Conservation (phyloP, 345 rosid genomes). For the Hibiscus trionum region DNA sequence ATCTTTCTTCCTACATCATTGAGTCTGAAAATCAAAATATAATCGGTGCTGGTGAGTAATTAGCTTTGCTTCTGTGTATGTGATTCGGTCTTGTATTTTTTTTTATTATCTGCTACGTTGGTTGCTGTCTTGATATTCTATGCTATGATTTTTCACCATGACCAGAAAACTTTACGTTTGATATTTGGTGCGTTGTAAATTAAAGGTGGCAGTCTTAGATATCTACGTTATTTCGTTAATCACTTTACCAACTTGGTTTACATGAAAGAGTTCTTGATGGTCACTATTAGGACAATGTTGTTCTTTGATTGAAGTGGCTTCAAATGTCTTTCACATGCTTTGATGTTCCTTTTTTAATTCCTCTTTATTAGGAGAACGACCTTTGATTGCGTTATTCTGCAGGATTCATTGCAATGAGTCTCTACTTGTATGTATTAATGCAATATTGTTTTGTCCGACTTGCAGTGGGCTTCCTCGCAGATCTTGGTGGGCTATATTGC, state of each 20-base stretch:
- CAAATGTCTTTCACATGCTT: neutral
- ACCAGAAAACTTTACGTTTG: neutral
- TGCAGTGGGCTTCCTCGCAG: conserved; percentile 97
- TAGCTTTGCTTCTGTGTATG: conserved; percentile 4
- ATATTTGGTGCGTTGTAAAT: neutral
- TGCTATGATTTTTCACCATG: neutral
- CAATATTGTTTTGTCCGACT: conserved; percentile 11
- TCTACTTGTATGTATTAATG: neutral
- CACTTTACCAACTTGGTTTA: neutral
- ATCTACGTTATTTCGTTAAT: neutral
- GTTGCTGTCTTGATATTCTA: neutral
- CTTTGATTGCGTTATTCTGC: neutral
- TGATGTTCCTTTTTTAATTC: neutral
- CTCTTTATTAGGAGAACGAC: neutral
- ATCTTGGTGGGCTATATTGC: conserved; percentile 97
- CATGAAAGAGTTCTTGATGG: neutral
- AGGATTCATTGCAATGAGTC: neutral
- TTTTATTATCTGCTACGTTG: neutral
- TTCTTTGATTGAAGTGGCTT: neutral
- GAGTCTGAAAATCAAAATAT: conserved; percentile 67
- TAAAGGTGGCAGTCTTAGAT: neutral
- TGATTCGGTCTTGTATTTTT: neutral
- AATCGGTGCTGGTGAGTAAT: conserved; percentile 75
- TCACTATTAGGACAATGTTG: neutral
- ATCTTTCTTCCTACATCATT: conserved; percentile 71